Percentiles rank a stretch among this genome's conserved stretches.
Conservation (phyloP, 2,329 filamentous ascomycete species). For the Ophiostoma quercus region DNA sequence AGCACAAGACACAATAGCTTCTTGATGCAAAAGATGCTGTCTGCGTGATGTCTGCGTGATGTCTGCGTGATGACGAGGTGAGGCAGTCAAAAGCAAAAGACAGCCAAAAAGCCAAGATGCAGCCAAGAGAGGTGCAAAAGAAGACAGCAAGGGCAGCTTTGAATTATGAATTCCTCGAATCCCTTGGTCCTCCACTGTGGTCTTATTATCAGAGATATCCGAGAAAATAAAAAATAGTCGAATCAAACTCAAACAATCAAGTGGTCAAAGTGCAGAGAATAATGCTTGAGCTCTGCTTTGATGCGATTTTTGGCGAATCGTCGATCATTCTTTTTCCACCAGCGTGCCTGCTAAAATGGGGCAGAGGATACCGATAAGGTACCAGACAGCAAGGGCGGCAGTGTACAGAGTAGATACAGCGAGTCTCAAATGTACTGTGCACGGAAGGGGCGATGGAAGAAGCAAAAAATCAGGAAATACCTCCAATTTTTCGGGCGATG, state of each 20-base stretch:
- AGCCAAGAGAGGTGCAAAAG: slow-evolving; percentile 1
- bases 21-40: neutral
- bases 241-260: neutral
- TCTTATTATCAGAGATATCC: neutral
- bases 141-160: neutral
- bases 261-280: neutral
- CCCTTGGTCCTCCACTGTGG: neutral
- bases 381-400: neutral
- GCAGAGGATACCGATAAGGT: neutral
- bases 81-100: neutral
- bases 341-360: neutral
- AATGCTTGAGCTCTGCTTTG: slow-evolving; percentile 8
- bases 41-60: neutral
- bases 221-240: neutral
- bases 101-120: neutral
- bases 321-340: slow-evolving; percentile 10
- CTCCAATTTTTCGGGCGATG: slow-evolving; percentile 16
- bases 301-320: slow-evolving; percentile 8
- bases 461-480: neutral
- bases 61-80: neutral
- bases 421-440: neutral
- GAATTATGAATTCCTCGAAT: neutral
- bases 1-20: neutral
- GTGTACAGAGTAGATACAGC: neutral
- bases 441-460: slow-evolving; percentile 16